Base-by-base conservation (phyloP, 2,329 filamentous ascomycete genomes). In the Paracamarosporium sp. region DNA sequence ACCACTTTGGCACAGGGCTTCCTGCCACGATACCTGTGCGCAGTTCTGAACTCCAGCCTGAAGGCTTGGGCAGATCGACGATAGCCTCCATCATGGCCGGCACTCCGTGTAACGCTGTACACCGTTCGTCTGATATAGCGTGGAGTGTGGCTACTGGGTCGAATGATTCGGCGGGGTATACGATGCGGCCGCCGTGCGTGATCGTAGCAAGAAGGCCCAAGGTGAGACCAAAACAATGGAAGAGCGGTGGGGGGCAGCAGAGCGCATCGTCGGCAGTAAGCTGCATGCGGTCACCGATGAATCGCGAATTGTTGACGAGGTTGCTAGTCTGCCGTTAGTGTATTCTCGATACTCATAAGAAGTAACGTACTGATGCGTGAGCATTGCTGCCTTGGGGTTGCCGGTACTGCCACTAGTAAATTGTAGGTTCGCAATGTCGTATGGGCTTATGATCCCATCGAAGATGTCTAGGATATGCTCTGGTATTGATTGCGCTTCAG, bases 191-290 rank as follows among this genome's bases (percentile, higher is more conserved):
- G 45, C 91, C 90, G 72, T 93, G 90, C 0, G 89, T 92, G 51
- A 93, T 77, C 41, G 86, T 83, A 1, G 90, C 88, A 54, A 93
- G 83, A 43, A 93, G 82, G 8, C 91, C 91, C 3, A 93, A 85
- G 1, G 93, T 90, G 7, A 94, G 84, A 1, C 91, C 91, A 70
- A 94, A 94, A 79, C 90, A 94, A 79, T 95, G 92, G 81, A 95
- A 95, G 3, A 95, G 82, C 0, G 92, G 91, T 0, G 91, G 91
- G 3, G 91, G 91, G 73, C 91, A 95, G 80, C 91, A 94, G 11
- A 95, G 82, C 7, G 88, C 80, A 69, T 93, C 90, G 2, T 85
- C 78, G 7, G 69, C 60, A 0, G 85, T 87, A 15, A 94, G 82
- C 5, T 85, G 82, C 88, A 93, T 90, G 41, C 90, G 85, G 74